Evolutionary conservation across 768 basidiomycete genomes (phyloP).

Genomic region (Tulasnella calospora): DNA sequence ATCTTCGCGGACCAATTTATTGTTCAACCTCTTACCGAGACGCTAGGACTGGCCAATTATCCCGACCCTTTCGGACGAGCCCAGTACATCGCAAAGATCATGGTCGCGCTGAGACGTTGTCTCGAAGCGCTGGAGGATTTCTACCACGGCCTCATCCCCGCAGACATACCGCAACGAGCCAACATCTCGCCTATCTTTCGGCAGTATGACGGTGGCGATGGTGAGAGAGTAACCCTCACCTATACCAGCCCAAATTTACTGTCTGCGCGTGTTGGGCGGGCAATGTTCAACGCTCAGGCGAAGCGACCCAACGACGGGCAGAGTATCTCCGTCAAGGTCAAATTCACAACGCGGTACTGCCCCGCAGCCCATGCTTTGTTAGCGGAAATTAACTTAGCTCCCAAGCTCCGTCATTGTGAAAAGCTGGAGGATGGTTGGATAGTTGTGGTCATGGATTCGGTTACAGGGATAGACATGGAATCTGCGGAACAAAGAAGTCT

Average conservation of each 20-base stretch:
- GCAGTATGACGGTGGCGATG: too few relatives aligned
- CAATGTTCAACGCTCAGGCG: neutral
- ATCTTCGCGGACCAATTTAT: too few relatives aligned
- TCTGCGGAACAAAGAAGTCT: too few relatives aligned
- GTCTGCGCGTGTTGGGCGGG: neutral
- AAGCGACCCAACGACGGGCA: neutral
- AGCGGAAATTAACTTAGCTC: neutral
- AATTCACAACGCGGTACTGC: slow-evolving; percentile 6
- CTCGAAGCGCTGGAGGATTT: too few relatives aligned
- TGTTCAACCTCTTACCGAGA: too few relatives aligned
- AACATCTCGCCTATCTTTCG: too few relatives aligned
- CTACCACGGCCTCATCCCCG: too few relatives aligned
- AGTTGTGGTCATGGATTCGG: slow-evolving; percentile 4
- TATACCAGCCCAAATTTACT: neutral
- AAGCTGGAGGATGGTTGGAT: neutral
- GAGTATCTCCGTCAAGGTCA: neutral
- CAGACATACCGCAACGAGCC: too few relatives aligned
- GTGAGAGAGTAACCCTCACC: neutral
- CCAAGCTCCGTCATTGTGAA: neutral
- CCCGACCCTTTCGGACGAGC: too few relatives aligned
- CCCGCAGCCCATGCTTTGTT: neutral
- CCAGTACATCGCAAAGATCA: too few relatives aligned
- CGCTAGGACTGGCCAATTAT: too few relatives aligned
- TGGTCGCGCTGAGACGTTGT: too few relatives aligned
- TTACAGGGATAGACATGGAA: neutral